These are phyloP conservation scores for Pontederia crassipes DNA, from an alignment of 176 grass and related monocot genomes.

Conservation along the genomic window DNA sequence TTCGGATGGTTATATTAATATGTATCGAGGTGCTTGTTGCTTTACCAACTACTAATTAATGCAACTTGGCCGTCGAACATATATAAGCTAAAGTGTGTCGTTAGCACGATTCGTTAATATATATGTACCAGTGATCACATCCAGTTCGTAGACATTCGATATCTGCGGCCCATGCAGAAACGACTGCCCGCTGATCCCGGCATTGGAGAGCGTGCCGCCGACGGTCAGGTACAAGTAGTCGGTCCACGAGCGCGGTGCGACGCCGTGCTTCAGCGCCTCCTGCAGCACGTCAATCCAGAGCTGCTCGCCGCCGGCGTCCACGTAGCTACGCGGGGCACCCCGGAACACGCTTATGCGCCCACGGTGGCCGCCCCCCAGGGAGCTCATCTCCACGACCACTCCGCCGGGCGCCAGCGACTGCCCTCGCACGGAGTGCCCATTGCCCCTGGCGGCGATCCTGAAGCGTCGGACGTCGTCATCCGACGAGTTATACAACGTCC, in stretches of 20 bases:
- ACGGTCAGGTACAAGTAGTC: constrained; percentile 63
- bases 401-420: too few species aligned
- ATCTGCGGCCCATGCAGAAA: constrained; percentile 53
- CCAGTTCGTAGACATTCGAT: constrained; percentile 61
- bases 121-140: constrained; percentile 48
- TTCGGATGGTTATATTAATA: too few species aligned
- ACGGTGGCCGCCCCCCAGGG: too few species aligned
- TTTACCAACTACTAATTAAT: too few species aligned
- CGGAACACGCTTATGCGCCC: too few species aligned
- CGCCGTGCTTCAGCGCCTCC: constrained; percentile 26
- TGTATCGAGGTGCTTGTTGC: too few species aligned
- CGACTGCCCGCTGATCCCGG: constrained; percentile 52
- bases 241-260: constrained; percentile 39
- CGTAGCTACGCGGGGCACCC: constrained; percentile 1
- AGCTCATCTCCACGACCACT: too few species aligned
- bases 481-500: too few species aligned
- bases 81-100: not conserved
- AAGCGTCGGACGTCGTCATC: too few species aligned
- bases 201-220: constrained; percentile 65
- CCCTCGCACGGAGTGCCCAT: too few species aligned
- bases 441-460: too few species aligned
- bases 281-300: constrained; percentile 56
- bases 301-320: constrained; percentile 75
- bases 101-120: not conserved
- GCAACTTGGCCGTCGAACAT: too few species aligned